Base-by-base conservation (phyloP, 1,139 yeast species). In the Sugiyamaella castrensis region DNA sequence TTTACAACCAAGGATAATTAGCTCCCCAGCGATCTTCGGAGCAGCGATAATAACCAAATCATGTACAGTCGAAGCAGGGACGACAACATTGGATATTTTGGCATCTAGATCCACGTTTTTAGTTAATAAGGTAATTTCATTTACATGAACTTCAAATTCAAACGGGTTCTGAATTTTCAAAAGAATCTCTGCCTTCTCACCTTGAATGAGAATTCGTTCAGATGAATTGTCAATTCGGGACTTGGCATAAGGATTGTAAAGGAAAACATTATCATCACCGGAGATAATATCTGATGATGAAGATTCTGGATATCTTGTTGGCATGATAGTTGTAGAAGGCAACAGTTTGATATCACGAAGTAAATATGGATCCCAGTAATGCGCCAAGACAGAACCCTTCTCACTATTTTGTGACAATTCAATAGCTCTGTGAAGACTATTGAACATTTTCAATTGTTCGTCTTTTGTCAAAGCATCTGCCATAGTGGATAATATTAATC, bases 161-260 rank as follows among this genome's bases (percentile, higher is more conserved):
- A 81, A 88, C 1, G 96, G 96, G 61, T 92, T 92, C 60, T 86
- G 92, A 8, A 92, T 61, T 2, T 74, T 71, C 1, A 87, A 70
- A 15, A 72, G 66, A 29, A 84, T 59, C 41, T 62, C 67, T 2
- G 55, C 56, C 16, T 61, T 50, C 43, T 62, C 67, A 30, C 57
- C 56, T 43, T 62, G 60, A 1, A 64, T 66, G 43, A 64, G 41
- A 2, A 53, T 48, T 16, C 40, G 38, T 10, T 38, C 52, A 2
- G 44, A 48, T 1, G 40, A 36, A 27, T 30, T 37, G 12, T 42
- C 40, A 13, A 39, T 35, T 16, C 42, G 42, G 56, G 33, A 46
- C 47, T 61, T 63, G 11, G 64, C 62, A 53, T 60, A 74, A 1
- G 78, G 77, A 53, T 73, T 73, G 56, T 73, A 73, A 26, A 74